A percentile compares a stretch with the other conserved stretches of the same genome.
Evolutionary conservation across 2,329 filamentous ascomycete genomes (phyloP).

Genomic region (Fusarium coicis): DNA sequence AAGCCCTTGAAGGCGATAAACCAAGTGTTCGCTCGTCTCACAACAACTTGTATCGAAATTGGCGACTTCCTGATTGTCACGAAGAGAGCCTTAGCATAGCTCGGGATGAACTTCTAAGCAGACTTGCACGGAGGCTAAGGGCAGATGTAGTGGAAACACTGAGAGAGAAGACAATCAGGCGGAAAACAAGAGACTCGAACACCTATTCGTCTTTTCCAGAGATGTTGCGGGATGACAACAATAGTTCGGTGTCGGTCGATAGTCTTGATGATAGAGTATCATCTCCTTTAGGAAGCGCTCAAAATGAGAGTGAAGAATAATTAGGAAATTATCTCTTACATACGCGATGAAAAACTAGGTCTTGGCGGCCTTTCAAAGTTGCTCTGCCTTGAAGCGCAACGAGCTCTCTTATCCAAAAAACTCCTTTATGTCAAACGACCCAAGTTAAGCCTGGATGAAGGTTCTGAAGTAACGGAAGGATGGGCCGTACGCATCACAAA

Average conservation of each 20-base stretch:
- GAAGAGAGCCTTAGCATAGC: not conserved
- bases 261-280: not conserved
- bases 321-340: too few species aligned
- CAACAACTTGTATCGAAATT: not conserved
- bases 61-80: not conserved
- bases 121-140: not conserved
- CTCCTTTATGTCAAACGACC: too few species aligned
- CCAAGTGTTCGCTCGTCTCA: not conserved
- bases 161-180: not conserved
- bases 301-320: too few species aligned
- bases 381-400: too few species aligned
- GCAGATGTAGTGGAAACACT: not conserved
- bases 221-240: not conserved
- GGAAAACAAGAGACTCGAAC: not conserved
- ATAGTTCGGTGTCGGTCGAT: not conserved
- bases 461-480: too few species aligned
- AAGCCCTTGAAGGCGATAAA: not conserved
- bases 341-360: too few species aligned
- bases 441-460: too few species aligned
- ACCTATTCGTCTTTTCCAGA: not conserved
- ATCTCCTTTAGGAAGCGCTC: too few species aligned
- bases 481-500: too few species aligned
- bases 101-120: not conserved
- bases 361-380: too few species aligned
- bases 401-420: too few species aligned